Base-by-base conservation (phyloP, 345 rosid species). In the Lumnitzera racemosa region DNA sequence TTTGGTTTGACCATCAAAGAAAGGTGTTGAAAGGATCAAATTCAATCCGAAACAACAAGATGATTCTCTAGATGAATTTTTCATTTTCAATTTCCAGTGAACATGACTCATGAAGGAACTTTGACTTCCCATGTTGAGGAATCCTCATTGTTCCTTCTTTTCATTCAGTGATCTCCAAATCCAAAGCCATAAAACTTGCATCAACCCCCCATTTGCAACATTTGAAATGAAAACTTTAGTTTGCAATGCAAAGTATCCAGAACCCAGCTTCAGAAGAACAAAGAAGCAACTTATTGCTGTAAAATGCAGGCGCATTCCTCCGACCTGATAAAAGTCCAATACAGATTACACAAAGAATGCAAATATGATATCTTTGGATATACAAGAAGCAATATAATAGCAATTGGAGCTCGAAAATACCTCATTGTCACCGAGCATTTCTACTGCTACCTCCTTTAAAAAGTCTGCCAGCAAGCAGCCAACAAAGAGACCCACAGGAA, bases 151-250 rank as follows among this genome's bases (percentile, higher is more conserved):
- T 25, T 17, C 17, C 36, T 55, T 52, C 63, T 55, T 20, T 61
- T 55, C 67, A 24, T 49, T 64, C 15, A 27, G 20, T 46, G 46
- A 54, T 65, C 65, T 76, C 85, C 79, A 81, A 12, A 60, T 76
- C 85, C 79, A 81, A 12, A 60, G 70, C 84, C 84, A 77, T 51
- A 79, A 61, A 60, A 61, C 70, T 70, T 84, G 86, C 82, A 79
- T 66, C 61, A 84, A 52, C 23, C 82, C 89, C 12, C 86, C 86
- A 67, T 84, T 81, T 14, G 76, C 79, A 51, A 79, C 74, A 67
- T 81, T 81, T 63, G 70, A 56, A 57, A 84, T 76, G 50, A 83
- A 61, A 10, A 70, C 65, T 11, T 50, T 61, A 2, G 67, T 17
- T 41, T 50, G 51, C 23, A 70, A 17, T 0, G 65, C 61, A 31